Conservation (phyloP, 2,329 filamentous ascomycete species). For the Diaporthe sp. region DNA sequence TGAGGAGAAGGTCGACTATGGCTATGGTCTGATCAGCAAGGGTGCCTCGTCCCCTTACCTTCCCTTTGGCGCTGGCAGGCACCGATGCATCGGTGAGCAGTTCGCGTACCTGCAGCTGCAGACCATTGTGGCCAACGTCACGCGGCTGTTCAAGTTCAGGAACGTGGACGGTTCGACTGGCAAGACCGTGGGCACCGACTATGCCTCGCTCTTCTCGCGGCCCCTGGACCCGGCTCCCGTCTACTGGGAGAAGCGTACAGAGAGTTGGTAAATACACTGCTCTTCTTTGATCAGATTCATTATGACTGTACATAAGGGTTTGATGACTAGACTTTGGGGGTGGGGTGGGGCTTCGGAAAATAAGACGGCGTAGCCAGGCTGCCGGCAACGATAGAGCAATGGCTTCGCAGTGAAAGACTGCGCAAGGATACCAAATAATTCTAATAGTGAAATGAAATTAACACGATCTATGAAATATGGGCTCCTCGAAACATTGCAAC, state of each 20-base stretch:
- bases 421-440: conserved; percentile 27
- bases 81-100: conserved; percentile 96
- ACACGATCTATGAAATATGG: not conserved
- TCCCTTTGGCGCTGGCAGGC: conserved; percentile 92
- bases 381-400: not conserved
- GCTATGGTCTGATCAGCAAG: conserved; percentile 93
- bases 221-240: conserved; percentile 79
- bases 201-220: conserved; percentile 79
- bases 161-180: conserved; percentile 77
- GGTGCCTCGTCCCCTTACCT: conserved; percentile 91
- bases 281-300: conserved; percentile 4
- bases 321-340: conserved; percentile 3
- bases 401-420: not conserved
- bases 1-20: conserved; percentile 89
- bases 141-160: conserved; percentile 83
- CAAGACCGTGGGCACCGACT: conserved; percentile 77
- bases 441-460: conserved; percentile 27
- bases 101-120: conserved; percentile 95
- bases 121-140: conserved; percentile 82
- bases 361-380: not conserved
- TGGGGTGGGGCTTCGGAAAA: not conserved
- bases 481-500: not conserved
- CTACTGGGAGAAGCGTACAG: conserved; percentile 78
- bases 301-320: conserved; percentile 35
- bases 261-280: conserved; percentile 41